Percentiles rank a stretch among this genome's conserved stretches.
phyloP scores from a whole-genome alignment of 2,329 filamentous ascomycete species.

The Zymoseptoria ardabiliae region DNA sequence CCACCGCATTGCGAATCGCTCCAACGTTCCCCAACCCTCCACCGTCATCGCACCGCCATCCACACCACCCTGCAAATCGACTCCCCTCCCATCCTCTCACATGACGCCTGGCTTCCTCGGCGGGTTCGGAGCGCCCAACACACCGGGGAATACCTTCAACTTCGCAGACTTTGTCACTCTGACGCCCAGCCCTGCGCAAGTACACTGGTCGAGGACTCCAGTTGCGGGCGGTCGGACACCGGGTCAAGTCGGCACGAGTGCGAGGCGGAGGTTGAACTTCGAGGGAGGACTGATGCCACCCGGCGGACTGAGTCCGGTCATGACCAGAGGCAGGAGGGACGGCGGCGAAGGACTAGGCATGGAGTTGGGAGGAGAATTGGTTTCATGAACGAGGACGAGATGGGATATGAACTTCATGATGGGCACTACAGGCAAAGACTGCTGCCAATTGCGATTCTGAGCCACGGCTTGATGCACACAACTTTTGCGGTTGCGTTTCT shows the following conservation, averaged over 20 bases:
- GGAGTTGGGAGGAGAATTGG: slow-evolving; percentile 59
- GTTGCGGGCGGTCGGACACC: slow-evolving; percentile 58
- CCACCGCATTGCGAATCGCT: neutral
- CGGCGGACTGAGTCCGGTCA: slow-evolving; percentile 38
- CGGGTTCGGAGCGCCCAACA: slow-evolving; percentile 53
- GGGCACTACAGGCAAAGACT: neutral
- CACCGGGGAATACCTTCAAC: slow-evolving; percentile 80
- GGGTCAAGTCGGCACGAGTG: slow-evolving; percentile 40
- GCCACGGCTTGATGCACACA: neutral
- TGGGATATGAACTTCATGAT: neutral
- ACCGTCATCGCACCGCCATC: slow-evolving; percentile 44
- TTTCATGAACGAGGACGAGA: slow-evolving; percentile 8
- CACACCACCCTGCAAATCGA: slow-evolving; percentile 47
- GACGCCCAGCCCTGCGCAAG: slow-evolving; percentile 89
- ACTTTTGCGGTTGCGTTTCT: neutral
- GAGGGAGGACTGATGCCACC: slow-evolving; percentile 50
- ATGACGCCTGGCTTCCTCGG: slow-evolving; percentile 68
- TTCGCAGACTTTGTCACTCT: slow-evolving; percentile 97
- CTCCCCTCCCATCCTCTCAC: slow-evolving; percentile 70
- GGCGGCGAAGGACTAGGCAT: slow-evolving; percentile 49
- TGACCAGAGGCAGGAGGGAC: slow-evolving; percentile 31
- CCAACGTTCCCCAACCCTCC: slow-evolving; percentile 23
- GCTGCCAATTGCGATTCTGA: neutral
- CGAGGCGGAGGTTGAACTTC: slow-evolving; percentile 74
- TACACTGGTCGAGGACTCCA: slow-evolving; percentile 62